A percentile compares a stretch with the other conserved stretches of the same genome.
phyloP scores from a whole-genome alignment of 2,329 filamentous ascomycete genomes.

The Cladosporium sphaerospermum region DNA sequence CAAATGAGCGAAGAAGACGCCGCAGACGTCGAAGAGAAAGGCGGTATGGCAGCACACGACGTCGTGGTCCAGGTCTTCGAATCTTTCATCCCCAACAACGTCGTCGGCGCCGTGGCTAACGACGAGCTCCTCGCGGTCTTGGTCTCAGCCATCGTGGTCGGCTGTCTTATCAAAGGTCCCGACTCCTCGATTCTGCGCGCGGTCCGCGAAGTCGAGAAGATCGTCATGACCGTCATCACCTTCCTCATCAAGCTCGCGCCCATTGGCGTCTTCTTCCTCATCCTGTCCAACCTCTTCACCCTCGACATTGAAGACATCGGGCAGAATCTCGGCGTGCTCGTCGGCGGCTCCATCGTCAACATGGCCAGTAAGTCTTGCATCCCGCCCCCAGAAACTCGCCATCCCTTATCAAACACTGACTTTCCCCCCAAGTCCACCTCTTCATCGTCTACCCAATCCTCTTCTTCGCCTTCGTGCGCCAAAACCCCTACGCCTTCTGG shows the following conservation, averaged over 20 bases:
- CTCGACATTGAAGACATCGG: slow-evolving; percentile 45
- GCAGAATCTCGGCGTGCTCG: slow-evolving; percentile 45
- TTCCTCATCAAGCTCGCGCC: slow-evolving; percentile 46
- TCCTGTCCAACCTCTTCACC: slow-evolving; percentile 47
- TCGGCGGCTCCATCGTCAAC: slow-evolving; percentile 41
- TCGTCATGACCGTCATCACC: slow-evolving; percentile 43
- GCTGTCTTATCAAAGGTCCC: slow-evolving; percentile 40
- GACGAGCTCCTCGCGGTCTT: slow-evolving; percentile 44
- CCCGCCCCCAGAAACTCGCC: not conserved
- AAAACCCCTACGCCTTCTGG: slow-evolving; percentile 47
- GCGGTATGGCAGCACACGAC: slow-evolving; percentile 36
- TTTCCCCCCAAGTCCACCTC: slow-evolving; percentile 31
- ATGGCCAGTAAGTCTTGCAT: slow-evolving; percentile 34
- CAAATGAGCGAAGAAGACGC: slow-evolving; percentile 17
- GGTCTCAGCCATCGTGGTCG: slow-evolving; percentile 43
- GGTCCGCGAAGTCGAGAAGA: slow-evolving; percentile 43
- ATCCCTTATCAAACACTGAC: not conserved
- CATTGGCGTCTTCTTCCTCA: slow-evolving; percentile 50
- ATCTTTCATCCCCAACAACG: slow-evolving; percentile 45
- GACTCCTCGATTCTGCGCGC: slow-evolving; percentile 38
- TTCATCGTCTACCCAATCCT: slow-evolving; percentile 42
- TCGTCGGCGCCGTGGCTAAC: slow-evolving; percentile 42
- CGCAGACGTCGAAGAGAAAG: slow-evolving; percentile 29
- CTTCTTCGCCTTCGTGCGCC: slow-evolving; percentile 37
- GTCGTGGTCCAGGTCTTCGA: slow-evolving; percentile 46